Evolutionary conservation across 2,329 filamentous ascomycete genomes (phyloP).

Genomic region (Phyllosticta citribraziliensis): DNA sequence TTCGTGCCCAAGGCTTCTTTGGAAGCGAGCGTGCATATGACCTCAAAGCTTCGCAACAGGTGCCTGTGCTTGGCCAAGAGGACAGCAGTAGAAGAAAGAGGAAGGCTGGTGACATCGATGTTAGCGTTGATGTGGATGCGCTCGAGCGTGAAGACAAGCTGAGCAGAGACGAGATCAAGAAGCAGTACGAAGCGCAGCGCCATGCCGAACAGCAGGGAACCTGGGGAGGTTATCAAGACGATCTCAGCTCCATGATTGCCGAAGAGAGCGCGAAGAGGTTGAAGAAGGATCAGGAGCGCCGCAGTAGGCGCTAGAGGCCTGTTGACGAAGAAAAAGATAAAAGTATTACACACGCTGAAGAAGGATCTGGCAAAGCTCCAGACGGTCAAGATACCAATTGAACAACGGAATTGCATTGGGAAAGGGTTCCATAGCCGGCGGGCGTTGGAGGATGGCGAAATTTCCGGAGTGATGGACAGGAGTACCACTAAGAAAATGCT

Average conservation of each 20-base stretch:
- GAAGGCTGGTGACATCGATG: conserved; percentile 89
- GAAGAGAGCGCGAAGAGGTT: conserved; percentile 83
- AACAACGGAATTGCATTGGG: conserved; percentile 5
- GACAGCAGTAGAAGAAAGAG: conserved; percentile 71
- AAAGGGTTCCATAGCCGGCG: conserved; percentile 10
- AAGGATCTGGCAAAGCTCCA: background rate
- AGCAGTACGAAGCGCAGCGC: conserved; percentile 65
- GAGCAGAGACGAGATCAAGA: conserved; percentile 72
- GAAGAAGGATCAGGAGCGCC: conserved; percentile 76
- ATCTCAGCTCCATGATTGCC: conserved; percentile 91
- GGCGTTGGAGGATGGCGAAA: conserved; percentile 9
- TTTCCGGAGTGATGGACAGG: conserved; percentile 8
- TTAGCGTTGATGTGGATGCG: conserved; percentile 79
- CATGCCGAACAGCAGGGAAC: conserved; percentile 50
- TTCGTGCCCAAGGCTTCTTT: conserved; percentile 85
- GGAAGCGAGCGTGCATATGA: conserved; percentile 92
- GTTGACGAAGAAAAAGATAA: conserved; percentile 8
- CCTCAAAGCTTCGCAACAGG: conserved; percentile 49
- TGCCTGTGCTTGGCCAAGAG: conserved; percentile 71
- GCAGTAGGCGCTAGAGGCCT: conserved; percentile 41
- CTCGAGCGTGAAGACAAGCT: conserved; percentile 66
- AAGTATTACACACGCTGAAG: background rate
- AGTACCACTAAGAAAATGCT: conserved; percentile 10
- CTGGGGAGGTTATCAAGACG: conserved; percentile 71
- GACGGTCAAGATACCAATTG: conserved; percentile 9